Percentiles rank a stretch among this genome's conserved stretches.
phyloP scores from a whole-genome alignment of 169 alveolate genomes.

The Plasmodium gonderi region DNA sequence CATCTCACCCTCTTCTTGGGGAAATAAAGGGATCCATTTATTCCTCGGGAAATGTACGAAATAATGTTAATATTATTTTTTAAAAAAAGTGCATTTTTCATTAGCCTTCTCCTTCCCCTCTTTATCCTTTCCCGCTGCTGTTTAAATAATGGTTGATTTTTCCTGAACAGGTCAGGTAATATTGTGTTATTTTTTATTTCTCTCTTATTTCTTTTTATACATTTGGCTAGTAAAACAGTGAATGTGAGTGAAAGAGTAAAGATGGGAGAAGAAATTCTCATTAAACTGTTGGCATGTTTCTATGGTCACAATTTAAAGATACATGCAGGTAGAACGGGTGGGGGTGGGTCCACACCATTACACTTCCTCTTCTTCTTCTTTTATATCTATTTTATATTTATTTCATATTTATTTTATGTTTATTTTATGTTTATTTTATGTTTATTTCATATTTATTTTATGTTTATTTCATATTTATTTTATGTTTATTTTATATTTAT shows the following conservation, averaged over 20 bases:
- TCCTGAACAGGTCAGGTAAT: neutral
- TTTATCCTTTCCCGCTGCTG: neutral
- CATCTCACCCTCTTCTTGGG: neutral
- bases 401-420: too few species aligned
- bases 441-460: too few species aligned
- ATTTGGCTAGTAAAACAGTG: slow-evolving; percentile 16
- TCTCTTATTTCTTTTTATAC: slow-evolving; percentile 20
- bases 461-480: too few species aligned
- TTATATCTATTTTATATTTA: too few species aligned
- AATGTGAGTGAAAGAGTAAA: neutral
- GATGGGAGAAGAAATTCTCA: slow-evolving; percentile 9
- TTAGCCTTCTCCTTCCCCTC: neutral
- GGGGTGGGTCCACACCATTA: neutral
- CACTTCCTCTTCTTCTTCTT: too few species aligned
- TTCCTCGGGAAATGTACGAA: neutral
- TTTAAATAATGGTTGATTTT: neutral
- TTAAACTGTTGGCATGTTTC: slow-evolving; percentile 14
- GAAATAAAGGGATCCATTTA: neutral
- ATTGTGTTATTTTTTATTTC: neutral
- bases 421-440: too few species aligned
- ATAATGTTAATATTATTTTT: neutral
- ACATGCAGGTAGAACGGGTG: neutral
- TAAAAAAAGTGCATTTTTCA: neutral
- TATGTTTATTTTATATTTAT: too few species aligned
- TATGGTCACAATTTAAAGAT: too few species aligned